Evolutionary conservation across 495 filamentous ascomycete species (phyloP), one percentile per base, ranked within the genome.

Genomic region (Tuber calosporum): DNA sequence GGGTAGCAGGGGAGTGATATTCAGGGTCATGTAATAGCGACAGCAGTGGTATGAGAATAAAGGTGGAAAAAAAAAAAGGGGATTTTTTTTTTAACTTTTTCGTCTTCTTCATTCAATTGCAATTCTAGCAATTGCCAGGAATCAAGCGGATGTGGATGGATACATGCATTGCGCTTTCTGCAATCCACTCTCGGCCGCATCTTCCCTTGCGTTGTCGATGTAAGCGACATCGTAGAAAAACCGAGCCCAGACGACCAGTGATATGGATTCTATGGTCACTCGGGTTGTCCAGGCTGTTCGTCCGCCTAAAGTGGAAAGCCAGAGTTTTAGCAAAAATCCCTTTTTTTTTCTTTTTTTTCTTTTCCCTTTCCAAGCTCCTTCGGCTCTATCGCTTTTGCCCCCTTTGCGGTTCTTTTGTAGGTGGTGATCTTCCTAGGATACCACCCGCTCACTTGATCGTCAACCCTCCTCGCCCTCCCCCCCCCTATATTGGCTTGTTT

Each of bases 221-320:
- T 90, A 91, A 76, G 92, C 87, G 48, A 92, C 93, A 82, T 96
- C 93, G 83, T 96, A 97, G 93, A 92, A 97, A 84, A 89, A 96
- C 73, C 92, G 89, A 53, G 93, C 94, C 13, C 84, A 73, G 80
- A 90, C 84, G 66, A n/a, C n/a, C n/a, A 81, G 81, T 66, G 84
- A 79, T n/a, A 7, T 13, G n/a, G n/a, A 9, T 37, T 5, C 6
- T n/a, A 94, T 84, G 20, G 82, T 86, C 73, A 96, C 91, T 43
- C 84, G 86, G 83, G 88, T 89, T 68, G 93, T 94, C 93, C 93
- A 97, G 69, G 93, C 93, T 42, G 93, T 97, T 75, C 93, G 90
- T 76, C 93, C 93, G 79, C 93, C 93, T 96, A 80, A 37, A 62
- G 53, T 62, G 53, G 26, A 62, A 62, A 62, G 26, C 53, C 26